Evolutionary conservation across 228 moss, liverwort and hornwort species (phyloP).

Genomic region (Sphagnum fallax): DNA sequence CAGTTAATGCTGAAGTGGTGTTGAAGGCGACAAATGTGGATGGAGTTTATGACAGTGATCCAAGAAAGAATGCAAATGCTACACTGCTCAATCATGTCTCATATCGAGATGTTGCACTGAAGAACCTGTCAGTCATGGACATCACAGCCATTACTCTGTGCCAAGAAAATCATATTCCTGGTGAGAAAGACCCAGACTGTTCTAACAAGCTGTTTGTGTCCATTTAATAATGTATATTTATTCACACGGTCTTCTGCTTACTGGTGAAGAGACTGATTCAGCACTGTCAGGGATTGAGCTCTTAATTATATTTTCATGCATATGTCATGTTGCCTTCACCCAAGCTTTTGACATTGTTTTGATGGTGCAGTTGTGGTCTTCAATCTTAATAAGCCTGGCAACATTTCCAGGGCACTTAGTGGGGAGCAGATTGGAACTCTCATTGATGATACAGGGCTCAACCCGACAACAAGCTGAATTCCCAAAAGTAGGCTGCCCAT

Average conservation of each 20-base stretch:
- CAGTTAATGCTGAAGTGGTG: constrained; percentile 93
- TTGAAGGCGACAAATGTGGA: constrained; percentile 91
- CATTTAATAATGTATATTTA: neutral
- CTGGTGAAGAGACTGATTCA: neutral
- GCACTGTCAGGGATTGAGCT: neutral
- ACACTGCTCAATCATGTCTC: constrained; percentile 77
- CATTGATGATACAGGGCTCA: constrained; percentile 53
- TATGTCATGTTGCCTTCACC: neutral
- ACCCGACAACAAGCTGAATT: neutral
- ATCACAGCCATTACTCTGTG: constrained; percentile 91
- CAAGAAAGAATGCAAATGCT: constrained; percentile 69
- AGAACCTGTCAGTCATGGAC: constrained; percentile 81
- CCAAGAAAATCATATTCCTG: constrained; percentile 88
- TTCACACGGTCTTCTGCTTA: neutral
- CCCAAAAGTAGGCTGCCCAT: too few species aligned
- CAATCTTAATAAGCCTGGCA: constrained; percentile 67
- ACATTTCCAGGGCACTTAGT: constrained; percentile 80
- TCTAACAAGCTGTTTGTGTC: too few species aligned
- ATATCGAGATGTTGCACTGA: constrained; percentile 75
- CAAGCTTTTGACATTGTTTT: neutral
- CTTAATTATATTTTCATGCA: neutral
- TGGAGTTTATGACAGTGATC: constrained; percentile 85
- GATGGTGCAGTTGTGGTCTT: constrained; percentile 73
- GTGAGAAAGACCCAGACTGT: constrained; percentile 18
- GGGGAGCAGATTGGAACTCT: constrained; percentile 81